Base-by-base conservation (phyloP, 2,329 filamentous ascomycete genomes). In the Talaromyces sp. region DNA sequence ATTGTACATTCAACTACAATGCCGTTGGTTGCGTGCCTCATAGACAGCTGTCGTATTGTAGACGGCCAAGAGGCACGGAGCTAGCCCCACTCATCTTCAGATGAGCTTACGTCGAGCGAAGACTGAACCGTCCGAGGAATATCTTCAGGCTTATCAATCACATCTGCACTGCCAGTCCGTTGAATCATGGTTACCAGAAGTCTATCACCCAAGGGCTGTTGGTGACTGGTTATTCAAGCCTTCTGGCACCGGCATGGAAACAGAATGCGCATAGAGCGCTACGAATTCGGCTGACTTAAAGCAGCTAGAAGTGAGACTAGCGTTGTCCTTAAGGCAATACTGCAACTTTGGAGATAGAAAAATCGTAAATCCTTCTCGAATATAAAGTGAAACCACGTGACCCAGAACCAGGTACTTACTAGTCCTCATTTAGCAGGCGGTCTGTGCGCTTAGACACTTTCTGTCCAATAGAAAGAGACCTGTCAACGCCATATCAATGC, bases 381-480 rank as follows among this genome's bases (percentile, higher is more conserved):
- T 48, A 48, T 13, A 2, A 8, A 9, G 1, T 21, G 19, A 9
- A 17, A 19, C 13, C 45, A 48, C 45, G 45, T 48, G 45, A 48
- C 17, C 9, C 17, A 9, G 17, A 33, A 35, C 33, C 10, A 13
- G 45, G 10, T 48, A 28, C 4, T 28, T 28, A 28, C 25, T 28
- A 28, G 25, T 28, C 45, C 22, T n/a, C 7, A 19, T 35, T 15
- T 13, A 28, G 45, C 19, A 35, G 45, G 45, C 45, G 28, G 45
- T 48, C 45, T 48, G 45, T 33, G 28, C 45, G 17, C 3, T 13
- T 8, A 7, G 9, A 33, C 17, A 3, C 45, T 35, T 35, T 10
- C 22, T 48, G 45, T 48, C 45, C 45, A 33, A 48, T 48, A 48
- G 45, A 48, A 48, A 48, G 28, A 28, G 45, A 48, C n/a, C 25